Base-by-base conservation (phyloP, 2,329 filamentous ascomycete species). In the Colletotrichum lupini region DNA sequence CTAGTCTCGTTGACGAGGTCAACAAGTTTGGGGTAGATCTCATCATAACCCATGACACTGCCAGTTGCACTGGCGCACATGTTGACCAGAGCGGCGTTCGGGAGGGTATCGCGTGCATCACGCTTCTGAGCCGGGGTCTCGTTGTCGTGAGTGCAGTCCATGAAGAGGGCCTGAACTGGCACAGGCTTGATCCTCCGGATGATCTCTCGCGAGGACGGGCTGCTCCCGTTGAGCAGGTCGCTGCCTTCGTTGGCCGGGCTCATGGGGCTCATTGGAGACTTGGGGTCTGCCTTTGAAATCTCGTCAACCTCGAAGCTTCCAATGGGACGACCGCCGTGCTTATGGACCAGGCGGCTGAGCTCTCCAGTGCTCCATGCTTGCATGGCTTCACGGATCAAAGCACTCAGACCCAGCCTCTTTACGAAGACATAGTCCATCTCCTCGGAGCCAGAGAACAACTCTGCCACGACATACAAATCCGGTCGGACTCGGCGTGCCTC, bases 81-180 rank as follows among this genome's bases (percentile, higher is more conserved):
- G 80, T 92, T 93, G 49, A 98, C 96, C 4, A 99, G 88, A 5
- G 97, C 97, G 62, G 96, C 95, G 79, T 97, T 98, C 8, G 97
- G 94, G 11, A 99, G 87, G 0, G 97, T 98, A 80, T 99, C 97
- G 73, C 95, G 91, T 64, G 95, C 95, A 81, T 98, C 95, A 53
- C 97, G 90, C 83, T 98, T 98, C 83, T 99, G 96, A 1, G 96
- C 94, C 0, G 97, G 97, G 2, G 95, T 93, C 84, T 99, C 96
- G 78, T 99, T 99, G 84, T 99, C 97, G 82, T 99, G 97, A 0
- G 97, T 99, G 83, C 97, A 99, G 81, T 99, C 97, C 95, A 98
- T 98, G 83, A 99, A 98, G 1, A 99, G 86, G 1, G 96, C 97
- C 76, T 98, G 95, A 0, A 98, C 93, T 4, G 95, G 94, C 4